Evolutionary conservation across 768 basidiomycete genomes (phyloP).

Genomic region (Termitomyces eurrhizus): DNA sequence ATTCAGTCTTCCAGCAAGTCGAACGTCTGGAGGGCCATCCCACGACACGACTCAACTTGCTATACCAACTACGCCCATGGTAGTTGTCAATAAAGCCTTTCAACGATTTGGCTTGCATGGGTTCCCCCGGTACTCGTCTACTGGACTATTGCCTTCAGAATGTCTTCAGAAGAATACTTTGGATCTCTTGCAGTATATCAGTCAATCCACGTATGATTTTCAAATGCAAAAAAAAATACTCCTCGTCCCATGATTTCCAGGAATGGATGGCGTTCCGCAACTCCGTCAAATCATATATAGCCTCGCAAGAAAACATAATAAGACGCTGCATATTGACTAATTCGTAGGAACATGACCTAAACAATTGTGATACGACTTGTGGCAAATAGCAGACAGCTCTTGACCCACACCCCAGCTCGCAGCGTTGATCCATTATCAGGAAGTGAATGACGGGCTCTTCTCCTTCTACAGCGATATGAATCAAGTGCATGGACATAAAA

Average conservation of each 20-base stretch:
- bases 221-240: slow-evolving; percentile 1
- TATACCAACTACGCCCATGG: background rate
- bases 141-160: background rate
- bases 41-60: background rate
- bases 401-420: slow-evolving; percentile 1
- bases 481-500: slow-evolving; percentile 1
- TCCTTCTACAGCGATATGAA: slow-evolving; percentile 4
- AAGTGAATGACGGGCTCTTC: slow-evolving; percentile 1
- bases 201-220: background rate
- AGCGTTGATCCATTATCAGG: background rate
- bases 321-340: slow-evolving; percentile 6
- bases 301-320: slow-evolving; percentile 3
- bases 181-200: slow-evolving; percentile 9
- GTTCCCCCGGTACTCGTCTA: slow-evolving; percentile 11
- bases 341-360: background rate
- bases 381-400: slow-evolving; percentile 1
- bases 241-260: slow-evolving; percentile 7
- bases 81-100: slow-evolving; percentile 3
- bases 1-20: slow-evolving; percentile 58
- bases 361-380: background rate
- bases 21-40: slow-evolving; percentile 13
- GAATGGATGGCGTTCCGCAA: background rate
- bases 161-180: slow-evolving; percentile 3
- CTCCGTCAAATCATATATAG: slow-evolving; percentile 1
- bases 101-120: slow-evolving; percentile 7